Conservation (phyloP, 768 basidiomycete species). For the Xerocomellus chrysenteron region DNA sequence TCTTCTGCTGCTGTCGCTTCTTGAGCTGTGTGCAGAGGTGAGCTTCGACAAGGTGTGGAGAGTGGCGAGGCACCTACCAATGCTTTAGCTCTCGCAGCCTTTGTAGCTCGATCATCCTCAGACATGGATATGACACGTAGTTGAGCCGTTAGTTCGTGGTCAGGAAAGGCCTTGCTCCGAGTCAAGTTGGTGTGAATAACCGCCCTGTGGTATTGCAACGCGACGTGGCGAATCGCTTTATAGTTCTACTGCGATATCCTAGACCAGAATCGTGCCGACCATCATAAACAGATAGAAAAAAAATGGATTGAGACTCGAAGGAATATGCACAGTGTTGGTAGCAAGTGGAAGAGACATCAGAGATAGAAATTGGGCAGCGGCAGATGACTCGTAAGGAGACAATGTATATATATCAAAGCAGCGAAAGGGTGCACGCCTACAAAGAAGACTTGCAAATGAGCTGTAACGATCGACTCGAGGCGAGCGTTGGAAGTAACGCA, state of each 20-base stretch:
- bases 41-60: background rate
- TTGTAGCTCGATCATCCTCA: constrained; percentile 75
- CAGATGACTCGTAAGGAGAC: constrained; percentile 33
- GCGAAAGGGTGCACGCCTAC: constrained; percentile 32
- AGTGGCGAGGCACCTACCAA: constrained; percentile 49
- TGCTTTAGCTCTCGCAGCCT: constrained; percentile 81
- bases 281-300: constrained; percentile 7
- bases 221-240: constrained; percentile 9
- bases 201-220: background rate
- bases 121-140: constrained; percentile 18
- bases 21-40: constrained; percentile 54
- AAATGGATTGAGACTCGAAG: constrained; percentile 37
- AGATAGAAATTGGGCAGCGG: constrained; percentile 34
- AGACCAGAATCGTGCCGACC: background rate
- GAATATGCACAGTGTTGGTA: constrained; percentile 49
- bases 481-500: constrained; percentile 45
- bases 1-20: constrained; percentile 77
- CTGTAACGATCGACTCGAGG: constrained; percentile 66
- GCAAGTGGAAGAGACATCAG: constrained; percentile 35
- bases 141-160: background rate
- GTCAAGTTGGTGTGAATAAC: constrained; percentile 4
- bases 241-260: constrained; percentile 7
- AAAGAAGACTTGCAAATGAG: constrained; percentile 37
- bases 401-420: constrained; percentile 38
- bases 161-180: background rate